phyloP scores from a whole-genome alignment of 306 rosid species.

The Cajanus cajan region DNA sequence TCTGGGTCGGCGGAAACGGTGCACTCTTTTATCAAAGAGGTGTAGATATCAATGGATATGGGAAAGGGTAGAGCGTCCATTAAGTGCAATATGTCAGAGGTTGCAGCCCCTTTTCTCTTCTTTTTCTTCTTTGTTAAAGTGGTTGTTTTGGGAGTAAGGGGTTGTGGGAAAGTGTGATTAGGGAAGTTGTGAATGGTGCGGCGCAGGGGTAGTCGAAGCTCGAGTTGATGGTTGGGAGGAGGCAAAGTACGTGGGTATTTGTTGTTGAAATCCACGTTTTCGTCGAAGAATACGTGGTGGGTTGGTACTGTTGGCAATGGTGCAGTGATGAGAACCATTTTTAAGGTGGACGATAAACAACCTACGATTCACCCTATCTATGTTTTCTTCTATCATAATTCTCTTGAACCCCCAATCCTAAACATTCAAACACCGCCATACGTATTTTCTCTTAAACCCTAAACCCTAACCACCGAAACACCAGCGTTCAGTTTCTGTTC shows the following conservation, averaged over 20 bases:
- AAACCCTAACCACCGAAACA: background rate
- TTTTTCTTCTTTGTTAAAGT: background rate
- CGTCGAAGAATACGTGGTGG: background rate
- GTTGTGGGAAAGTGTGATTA: conserved; percentile 7
- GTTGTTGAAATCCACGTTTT: background rate
- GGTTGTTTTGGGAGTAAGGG: conserved; percentile 10
- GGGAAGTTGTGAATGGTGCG: conserved; percentile 24
- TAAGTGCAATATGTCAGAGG: conserved; percentile 45
- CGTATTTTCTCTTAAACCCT: background rate
- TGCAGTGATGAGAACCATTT: conserved; percentile 31
- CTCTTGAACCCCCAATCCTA: background rate
- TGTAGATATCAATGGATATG: conserved; percentile 44
- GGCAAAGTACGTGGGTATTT: background rate
- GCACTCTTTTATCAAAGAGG: conserved; percentile 49
- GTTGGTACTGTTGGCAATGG: conserved; percentile 23
- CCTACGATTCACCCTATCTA: background rate
- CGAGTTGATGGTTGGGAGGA: conserved; percentile 21
- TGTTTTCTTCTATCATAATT: background rate
- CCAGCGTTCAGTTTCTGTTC: background rate
- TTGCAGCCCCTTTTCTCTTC: conserved; percentile 27
- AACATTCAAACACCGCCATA: background rate
- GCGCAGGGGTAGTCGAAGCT: conserved; percentile 28
- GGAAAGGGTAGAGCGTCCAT: conserved; percentile 47
- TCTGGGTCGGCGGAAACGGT: conserved; percentile 38
- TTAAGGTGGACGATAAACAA: background rate